Evolutionary conservation across 345 rosid species (phyloP).

Genomic region (Chamaenerion angustifolium): DNA sequence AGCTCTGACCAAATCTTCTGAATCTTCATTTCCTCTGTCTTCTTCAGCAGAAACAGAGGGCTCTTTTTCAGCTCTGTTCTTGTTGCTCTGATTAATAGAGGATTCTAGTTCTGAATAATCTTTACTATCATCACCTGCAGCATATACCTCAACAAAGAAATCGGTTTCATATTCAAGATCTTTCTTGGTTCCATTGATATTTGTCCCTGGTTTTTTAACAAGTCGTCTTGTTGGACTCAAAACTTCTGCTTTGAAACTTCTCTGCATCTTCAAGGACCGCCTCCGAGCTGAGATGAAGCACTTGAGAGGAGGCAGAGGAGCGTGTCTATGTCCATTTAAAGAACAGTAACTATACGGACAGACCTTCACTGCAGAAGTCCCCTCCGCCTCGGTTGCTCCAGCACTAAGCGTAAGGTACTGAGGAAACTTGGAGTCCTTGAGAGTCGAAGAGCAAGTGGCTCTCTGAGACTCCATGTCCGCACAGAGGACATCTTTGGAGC

Average conservation of each 20-base stretch:
- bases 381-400: constrained; percentile 50
- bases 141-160: constrained; percentile 34
- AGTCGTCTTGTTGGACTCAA: constrained; percentile 11
- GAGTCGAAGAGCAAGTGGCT: constrained; percentile 82
- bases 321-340: constrained; percentile 73
- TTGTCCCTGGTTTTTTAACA: constrained; percentile 3
- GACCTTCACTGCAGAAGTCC: constrained; percentile 66
- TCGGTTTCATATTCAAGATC: constrained; percentile 10
- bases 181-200: constrained; percentile 3
- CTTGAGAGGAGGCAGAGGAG: constrained; percentile 59
- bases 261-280: constrained; percentile 45
- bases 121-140: constrained; percentile 15
- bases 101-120: constrained; percentile 3
- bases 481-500: constrained; percentile 35
- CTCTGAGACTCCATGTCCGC: constrained; percentile 31
- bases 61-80: constrained; percentile 8
- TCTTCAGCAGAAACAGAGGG: constrained; percentile 5
- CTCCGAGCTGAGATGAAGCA: constrained; percentile 58
- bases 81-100: constrained; percentile 6
- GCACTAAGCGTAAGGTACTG: constrained; percentile 51
- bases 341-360: constrained; percentile 83
- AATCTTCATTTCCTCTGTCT: constrained; percentile 10
- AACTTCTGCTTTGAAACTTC: constrained; percentile 26
- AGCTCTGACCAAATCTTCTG: too few species aligned
- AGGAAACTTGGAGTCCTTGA: constrained; percentile 77